Percentiles rank a stretch among this genome's conserved stretches.
Conservation (phyloP, 208 protist species). For the Trypanosoma caninum region DNA sequence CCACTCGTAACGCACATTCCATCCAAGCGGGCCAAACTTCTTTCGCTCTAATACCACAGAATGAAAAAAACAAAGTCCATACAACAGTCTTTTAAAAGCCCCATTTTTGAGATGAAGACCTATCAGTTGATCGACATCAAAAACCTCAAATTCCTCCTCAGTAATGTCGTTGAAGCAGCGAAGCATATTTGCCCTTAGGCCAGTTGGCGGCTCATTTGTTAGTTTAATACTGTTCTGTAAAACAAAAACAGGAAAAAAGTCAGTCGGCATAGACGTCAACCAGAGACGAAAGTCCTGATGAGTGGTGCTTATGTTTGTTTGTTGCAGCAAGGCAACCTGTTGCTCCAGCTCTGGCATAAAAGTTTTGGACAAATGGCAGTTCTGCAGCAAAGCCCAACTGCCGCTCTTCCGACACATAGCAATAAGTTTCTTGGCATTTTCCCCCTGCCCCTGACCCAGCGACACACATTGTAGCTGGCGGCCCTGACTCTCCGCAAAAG, state of each 20-base stretch:
- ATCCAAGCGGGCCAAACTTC: constrained; percentile 97
- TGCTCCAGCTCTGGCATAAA: constrained; percentile 96
- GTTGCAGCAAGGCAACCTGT: constrained; percentile 82
- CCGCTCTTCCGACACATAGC: constrained; percentile 84
- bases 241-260: constrained; percentile 97
- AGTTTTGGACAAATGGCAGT: constrained; percentile 95
- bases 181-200: constrained; percentile 95
- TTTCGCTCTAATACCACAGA: constrained; percentile 93
- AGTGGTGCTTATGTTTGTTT: constrained; percentile 43
- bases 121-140: constrained; percentile 43
- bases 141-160: constrained; percentile 77
- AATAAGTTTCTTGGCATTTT: constrained; percentile 95
- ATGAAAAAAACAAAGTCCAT: constrained; percentile 98
- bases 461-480: constrained; percentile 90
- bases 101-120: constrained; percentile 52
- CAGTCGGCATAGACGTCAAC: constrained; percentile 97
- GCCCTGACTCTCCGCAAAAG: constrained; percentile 85
- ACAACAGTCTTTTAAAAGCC: constrained; percentile 95
- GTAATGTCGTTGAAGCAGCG: constrained; percentile 91
- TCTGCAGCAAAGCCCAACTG: constrained; percentile 96
- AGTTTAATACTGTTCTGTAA: constrained; percentile 98
- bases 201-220: constrained; percentile 97
- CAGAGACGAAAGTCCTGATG: constrained; percentile 95
- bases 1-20: constrained; percentile 98
- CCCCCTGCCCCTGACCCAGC: constrained; percentile 96